phyloP scores from a whole-genome alignment of 1,284 basidiomycete genomes.

The Boletus mariae region DNA sequence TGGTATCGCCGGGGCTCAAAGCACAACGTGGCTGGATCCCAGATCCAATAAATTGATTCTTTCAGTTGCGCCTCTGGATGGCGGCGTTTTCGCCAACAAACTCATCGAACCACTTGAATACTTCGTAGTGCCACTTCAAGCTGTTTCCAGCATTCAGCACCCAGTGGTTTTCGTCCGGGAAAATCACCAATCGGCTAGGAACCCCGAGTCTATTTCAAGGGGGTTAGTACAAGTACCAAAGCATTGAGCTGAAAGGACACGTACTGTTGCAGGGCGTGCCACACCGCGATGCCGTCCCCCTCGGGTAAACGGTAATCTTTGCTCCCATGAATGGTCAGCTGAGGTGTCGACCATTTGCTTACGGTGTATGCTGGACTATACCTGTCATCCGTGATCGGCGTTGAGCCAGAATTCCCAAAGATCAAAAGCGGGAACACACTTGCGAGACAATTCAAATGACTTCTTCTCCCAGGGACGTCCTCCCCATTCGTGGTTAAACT shows the following conservation, averaged over 20 bases:
- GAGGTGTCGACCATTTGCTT: slow-evolving; percentile 80
- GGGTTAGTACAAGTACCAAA: background rate
- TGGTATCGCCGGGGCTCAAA: background rate
- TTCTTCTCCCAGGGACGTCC: slow-evolving; percentile 75
- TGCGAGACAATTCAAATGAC: slow-evolving; percentile 50
- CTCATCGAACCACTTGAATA: slow-evolving; percentile 83
- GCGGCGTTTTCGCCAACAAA: slow-evolving; percentile 48
- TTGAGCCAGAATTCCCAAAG: background rate
- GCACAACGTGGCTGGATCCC: background rate
- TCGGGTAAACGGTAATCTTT: slow-evolving; percentile 85
- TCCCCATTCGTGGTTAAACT: slow-evolving; percentile 85
- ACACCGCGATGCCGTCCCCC: slow-evolving; percentile 76
- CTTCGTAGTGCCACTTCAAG: slow-evolving; percentile 84
- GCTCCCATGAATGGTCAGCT: slow-evolving; percentile 82
- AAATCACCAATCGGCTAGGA: slow-evolving; percentile 81
- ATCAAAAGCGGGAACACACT: slow-evolving; percentile 37
- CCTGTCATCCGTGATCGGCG: slow-evolving; percentile 29
- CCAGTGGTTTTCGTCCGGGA: slow-evolving; percentile 95
- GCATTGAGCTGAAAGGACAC: slow-evolving; percentile 27
- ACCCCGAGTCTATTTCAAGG: slow-evolving; percentile 55
- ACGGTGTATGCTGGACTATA: slow-evolving; percentile 79
- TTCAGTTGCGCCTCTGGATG: slow-evolving; percentile 17
- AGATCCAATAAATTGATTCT: background rate
- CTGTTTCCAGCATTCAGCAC: slow-evolving; percentile 76
- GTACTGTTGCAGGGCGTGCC: slow-evolving; percentile 77